These are phyloP conservation scores for Phyllostachys edulis DNA, from an alignment of 176 grass and related monocot genomes.

Conservation along the genomic window DNA sequence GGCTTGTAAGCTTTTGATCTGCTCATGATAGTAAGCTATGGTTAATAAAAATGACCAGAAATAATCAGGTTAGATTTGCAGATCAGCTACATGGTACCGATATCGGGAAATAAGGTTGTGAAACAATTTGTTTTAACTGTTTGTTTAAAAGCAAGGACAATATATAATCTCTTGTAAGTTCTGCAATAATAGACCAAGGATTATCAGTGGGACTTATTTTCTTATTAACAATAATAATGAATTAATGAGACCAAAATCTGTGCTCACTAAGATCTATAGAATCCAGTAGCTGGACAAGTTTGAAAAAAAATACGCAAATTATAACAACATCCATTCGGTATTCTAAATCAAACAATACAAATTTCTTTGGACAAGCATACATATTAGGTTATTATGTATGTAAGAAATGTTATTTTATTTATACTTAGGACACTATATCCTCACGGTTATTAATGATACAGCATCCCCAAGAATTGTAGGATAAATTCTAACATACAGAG, in stretches of 20 bases:
- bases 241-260: not conserved
- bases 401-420: not conserved
- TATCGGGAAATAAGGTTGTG: not conserved
- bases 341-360: not conserved
- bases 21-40: conserved; percentile 24
- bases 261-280: not conserved
- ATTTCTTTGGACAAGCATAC: not conserved
- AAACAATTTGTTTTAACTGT: not conserved
- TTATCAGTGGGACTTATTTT: not conserved
- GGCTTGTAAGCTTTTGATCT: conserved; percentile 99
- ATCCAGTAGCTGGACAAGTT: not conserved
- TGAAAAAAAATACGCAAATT: not conserved
- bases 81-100: not conserved
- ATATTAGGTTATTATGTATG: conserved; percentile 15
- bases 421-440: not conserved
- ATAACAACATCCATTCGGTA: not conserved
- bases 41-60: conserved; percentile 2
- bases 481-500: not conserved
- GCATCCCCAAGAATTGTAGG: not conserved
- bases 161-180: conserved; percentile 4
- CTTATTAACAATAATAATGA: not conserved
- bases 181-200: not conserved
- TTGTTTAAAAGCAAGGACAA: not conserved
- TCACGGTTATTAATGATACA: not conserved
- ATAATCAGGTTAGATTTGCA: not conserved